A percentile compares a stretch with the other conserved stretches of the same genome.
Conservation (phyloP, 2,329 filamentous ascomycete genomes). For the Talaromyces rugulosus region DNA sequence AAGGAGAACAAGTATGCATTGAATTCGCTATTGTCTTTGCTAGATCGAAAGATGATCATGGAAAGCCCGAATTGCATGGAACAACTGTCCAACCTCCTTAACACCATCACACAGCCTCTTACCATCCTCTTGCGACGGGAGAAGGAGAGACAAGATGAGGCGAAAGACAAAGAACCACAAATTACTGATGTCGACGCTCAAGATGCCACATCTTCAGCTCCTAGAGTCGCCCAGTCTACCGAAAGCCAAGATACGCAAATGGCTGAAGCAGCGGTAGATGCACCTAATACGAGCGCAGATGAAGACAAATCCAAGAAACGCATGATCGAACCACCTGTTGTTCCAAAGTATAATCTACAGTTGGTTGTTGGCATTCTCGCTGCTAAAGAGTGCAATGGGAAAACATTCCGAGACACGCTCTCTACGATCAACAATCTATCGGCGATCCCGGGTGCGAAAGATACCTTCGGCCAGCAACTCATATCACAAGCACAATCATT, state of each 20-base stretch:
- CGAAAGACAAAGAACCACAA: constrained; percentile 35
- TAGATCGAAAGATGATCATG: constrained; percentile 93
- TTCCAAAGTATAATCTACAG: constrained; percentile 84
- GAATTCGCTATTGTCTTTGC: constrained; percentile 79
- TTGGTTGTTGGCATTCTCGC: constrained; percentile 96
- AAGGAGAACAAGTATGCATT: constrained; percentile 89
- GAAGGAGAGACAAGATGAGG: constrained; percentile 61
- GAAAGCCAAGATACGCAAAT: constrained; percentile 34
- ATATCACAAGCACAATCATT: constrained; percentile 80
- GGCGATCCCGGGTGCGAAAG: constrained; percentile 82
- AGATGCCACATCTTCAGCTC: not conserved
- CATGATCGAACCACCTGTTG: constrained; percentile 71
- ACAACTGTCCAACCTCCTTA: constrained; percentile 78
- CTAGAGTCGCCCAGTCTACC: constrained; percentile 5
- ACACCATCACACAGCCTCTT: constrained; percentile 81
- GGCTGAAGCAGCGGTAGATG: constrained; percentile 29
- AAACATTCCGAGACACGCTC: constrained; percentile 95
- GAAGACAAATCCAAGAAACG: constrained; percentile 55
- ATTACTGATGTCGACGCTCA: constrained; percentile 23
- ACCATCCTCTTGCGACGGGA: constrained; percentile 77
- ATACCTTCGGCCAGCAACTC: constrained; percentile 87
- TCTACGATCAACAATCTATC: constrained; percentile 99
- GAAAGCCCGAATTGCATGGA: constrained; percentile 98
- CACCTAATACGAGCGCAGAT: constrained; percentile 39
- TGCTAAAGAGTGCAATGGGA: constrained; percentile 91